These are phyloP conservation scores for Xerophyta viscosa DNA, from an alignment of 106 monocot genomes.

Conservation along the genomic window DNA sequence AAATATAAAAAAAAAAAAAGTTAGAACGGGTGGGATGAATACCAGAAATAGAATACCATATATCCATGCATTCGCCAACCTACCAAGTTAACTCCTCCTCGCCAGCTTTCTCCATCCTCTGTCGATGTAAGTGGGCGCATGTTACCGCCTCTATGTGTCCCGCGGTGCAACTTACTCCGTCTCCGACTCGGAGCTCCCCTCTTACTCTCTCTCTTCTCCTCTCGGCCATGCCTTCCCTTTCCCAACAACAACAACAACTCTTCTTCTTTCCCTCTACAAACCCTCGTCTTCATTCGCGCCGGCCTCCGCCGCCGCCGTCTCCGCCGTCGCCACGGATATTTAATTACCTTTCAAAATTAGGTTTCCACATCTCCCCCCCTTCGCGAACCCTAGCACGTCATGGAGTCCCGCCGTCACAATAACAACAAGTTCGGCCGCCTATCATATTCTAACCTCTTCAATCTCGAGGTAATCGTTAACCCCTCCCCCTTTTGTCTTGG, in stretches of 20 bases:
- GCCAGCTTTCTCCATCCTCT: too few relatives aligned
- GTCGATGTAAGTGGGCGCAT: too few relatives aligned
- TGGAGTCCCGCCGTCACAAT: conserved; percentile 33
- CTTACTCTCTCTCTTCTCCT: not conserved
- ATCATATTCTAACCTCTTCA: conserved; percentile 80
- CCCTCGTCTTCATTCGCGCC: not conserved
- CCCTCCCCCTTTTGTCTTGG: not conserved
- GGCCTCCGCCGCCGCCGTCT: not conserved
- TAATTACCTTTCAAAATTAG: not conserved
- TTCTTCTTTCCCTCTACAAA: not conserved
- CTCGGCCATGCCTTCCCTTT: conserved; percentile 3
- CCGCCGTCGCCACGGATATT: too few relatives aligned
- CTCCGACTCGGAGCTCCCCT: not conserved
- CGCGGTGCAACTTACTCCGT: not conserved
- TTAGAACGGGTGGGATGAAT: too few relatives aligned
- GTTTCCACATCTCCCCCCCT: not conserved
- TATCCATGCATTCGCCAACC: too few relatives aligned
- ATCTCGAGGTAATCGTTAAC: conserved; percentile 61
- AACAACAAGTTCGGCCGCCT: conserved; percentile 23
- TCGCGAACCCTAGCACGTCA: conserved; percentile 1
- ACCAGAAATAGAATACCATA: too few relatives aligned
- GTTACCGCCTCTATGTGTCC: too few relatives aligned
- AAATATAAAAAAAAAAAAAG: too few relatives aligned
- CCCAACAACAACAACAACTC: not conserved
- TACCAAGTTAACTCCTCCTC: too few relatives aligned